Percentiles rank a stretch among this genome's conserved stretches.
Conservation (phyloP, 257 asterid genomes). For the Parsonsia alboflavescens region DNA sequence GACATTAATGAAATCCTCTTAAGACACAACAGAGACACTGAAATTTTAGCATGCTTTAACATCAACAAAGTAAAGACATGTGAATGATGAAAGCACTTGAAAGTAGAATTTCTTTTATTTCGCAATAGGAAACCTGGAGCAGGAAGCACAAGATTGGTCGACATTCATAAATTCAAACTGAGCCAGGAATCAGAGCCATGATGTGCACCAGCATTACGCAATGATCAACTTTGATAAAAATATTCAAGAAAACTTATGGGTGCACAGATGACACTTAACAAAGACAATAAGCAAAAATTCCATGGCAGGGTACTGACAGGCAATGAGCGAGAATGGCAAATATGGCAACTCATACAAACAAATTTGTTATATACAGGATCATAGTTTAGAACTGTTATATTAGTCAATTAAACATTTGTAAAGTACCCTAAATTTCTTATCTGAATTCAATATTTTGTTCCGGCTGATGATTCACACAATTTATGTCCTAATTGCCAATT, state of each 20-base stretch:
- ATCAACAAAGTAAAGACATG: not conserved
- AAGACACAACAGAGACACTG: not conserved
- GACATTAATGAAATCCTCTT: not conserved
- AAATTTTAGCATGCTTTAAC: not conserved
- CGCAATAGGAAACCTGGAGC: not conserved
- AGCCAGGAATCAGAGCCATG: not conserved
- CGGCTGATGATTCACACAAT: too few species aligned
- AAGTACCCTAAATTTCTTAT: too few species aligned
- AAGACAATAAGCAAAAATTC: not conserved
- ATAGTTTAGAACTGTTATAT: too few species aligned
- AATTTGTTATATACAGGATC: too few species aligned
- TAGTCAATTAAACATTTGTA: too few species aligned
- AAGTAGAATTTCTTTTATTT: not conserved
- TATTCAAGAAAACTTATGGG: not conserved
- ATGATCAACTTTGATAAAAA: not conserved
- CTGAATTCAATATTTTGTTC: too few species aligned
- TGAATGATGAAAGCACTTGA: not conserved
- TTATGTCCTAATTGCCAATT: too few species aligned
- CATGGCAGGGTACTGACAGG: too few species aligned
- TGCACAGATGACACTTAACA: too few species aligned
- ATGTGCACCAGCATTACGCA: too few species aligned
- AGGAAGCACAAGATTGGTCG: not conserved
- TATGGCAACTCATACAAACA: too few species aligned
- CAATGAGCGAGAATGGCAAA: too few species aligned
- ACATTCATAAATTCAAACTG: not conserved